Conservation (phyloP, 1,284 basidiomycete species). For the Pseudozyma pruni region DNA sequence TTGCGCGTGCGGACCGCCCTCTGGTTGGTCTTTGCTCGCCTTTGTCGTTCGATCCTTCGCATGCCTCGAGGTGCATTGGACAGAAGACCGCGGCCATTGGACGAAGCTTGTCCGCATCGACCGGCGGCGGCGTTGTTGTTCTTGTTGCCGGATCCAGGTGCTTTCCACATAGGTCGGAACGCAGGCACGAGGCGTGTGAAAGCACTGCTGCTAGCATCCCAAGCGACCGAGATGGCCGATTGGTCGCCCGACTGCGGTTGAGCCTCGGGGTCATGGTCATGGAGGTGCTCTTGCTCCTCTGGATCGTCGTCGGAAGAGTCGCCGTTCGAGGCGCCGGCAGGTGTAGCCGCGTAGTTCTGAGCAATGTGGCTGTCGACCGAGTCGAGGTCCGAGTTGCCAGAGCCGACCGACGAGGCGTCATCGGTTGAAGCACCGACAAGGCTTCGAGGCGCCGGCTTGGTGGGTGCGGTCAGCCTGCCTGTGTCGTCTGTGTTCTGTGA, state of each 20-base stretch:
- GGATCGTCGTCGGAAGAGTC: conserved; percentile 27
- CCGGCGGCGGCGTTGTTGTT: conserved; percentile 2
- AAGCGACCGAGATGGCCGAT: conserved; percentile 6
- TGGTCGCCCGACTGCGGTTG: conserved; percentile 6
- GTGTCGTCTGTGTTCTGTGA: conserved; percentile 7
- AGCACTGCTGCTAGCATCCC: conserved; percentile 57
- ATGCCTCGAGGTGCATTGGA: conserved; percentile 38
- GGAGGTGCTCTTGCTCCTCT: conserved; percentile 11
- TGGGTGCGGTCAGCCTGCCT: conserved; percentile 15
- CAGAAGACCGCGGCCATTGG: conserved; percentile 16
- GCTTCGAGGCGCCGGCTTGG: conserved; percentile 10
- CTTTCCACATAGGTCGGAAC: conserved; percentile 66
- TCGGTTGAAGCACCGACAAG: conserved; percentile 13
- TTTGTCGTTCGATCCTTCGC: conserved; percentile 33
- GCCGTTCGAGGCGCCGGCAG: conserved; percentile 6
- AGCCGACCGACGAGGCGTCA: conserved; percentile 53
- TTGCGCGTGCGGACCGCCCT: conserved; percentile 30
- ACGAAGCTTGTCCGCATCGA: not conserved
- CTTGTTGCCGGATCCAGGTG: conserved; percentile 23
- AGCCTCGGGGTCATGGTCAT: conserved; percentile 27
- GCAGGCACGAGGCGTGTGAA: conserved; percentile 56
- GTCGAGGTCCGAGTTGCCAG: conserved; percentile 62
- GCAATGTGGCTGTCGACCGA: conserved; percentile 63
- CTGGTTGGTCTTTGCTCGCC: conserved; percentile 26
- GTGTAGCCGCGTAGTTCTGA: conserved; percentile 53